These are phyloP conservation scores for Fusarium lateritium DNA, from an alignment of 2,329 filamentous ascomycete species.

Conservation along the genomic window DNA sequence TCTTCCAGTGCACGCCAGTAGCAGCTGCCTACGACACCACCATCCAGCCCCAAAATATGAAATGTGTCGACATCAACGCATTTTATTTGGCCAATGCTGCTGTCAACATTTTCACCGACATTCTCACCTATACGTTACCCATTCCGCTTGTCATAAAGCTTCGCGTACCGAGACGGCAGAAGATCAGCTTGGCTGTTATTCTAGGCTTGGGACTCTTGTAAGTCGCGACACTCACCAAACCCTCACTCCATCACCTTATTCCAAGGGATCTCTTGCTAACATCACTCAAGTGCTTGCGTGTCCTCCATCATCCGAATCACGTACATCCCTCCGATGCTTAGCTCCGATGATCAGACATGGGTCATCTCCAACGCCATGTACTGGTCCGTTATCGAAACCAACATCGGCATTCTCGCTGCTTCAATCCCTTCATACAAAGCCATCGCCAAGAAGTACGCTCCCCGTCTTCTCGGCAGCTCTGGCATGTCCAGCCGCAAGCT, in stretches of 20 bases:
- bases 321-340: conserved; percentile 39
- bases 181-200: conserved; percentile 31
- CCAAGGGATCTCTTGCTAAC: neutral
- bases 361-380: conserved; percentile 37
- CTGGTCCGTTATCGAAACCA: conserved; percentile 40
- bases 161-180: conserved; percentile 29
- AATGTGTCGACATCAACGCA: conserved; percentile 33
- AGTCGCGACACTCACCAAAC: too few species aligned
- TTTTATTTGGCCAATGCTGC: conserved; percentile 35
- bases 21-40: conserved; percentile 25
- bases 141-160: conserved; percentile 27
- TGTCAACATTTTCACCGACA: conserved; percentile 35
- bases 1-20: conserved; percentile 30
- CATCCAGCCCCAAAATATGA: conserved; percentile 3
- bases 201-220: conserved; percentile 33
- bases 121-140: conserved; percentile 15
- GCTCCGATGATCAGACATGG: conserved; percentile 29
- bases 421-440: conserved; percentile 37
- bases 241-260: accelerated
- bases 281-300: conserved; percentile 10
- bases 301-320: conserved; percentile 38
- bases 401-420: conserved; percentile 38
- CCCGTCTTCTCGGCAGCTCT: conserved; percentile 32
- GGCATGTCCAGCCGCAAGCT: conserved; percentile 33
- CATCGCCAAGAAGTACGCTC: conserved; percentile 36